A percentile compares a stretch with the other conserved stretches of the same genome.
phyloP scores from a whole-genome alignment of 78 protist species.

The Isochrysis galbana region DNA sequence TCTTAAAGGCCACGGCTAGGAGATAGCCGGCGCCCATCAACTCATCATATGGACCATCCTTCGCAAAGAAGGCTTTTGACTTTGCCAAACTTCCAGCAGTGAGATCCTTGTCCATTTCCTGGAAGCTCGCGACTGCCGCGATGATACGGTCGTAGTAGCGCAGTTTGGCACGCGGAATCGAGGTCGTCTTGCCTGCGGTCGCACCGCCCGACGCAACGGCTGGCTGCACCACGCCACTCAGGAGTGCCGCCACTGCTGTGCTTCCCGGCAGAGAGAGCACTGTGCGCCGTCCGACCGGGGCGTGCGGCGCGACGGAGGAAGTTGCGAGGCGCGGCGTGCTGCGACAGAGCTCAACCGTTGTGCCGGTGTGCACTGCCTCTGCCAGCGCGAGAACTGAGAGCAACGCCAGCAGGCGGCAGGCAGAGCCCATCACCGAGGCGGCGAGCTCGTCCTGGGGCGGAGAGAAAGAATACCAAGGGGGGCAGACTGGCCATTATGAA shows the following conservation, averaged over 20 bases:
- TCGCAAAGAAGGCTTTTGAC: not conserved
- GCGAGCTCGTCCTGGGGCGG: no score
- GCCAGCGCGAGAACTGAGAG: no score
- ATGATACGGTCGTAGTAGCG: not conserved
- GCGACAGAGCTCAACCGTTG: not conserved
- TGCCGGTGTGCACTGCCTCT: no score
- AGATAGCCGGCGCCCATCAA: not conserved
- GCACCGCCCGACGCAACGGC: not conserved
- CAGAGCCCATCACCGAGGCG: no score
- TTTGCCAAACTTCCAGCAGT: not conserved
- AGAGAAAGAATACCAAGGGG: no score
- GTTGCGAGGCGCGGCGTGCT: not conserved
- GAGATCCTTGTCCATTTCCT: not conserved
- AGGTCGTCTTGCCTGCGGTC: not conserved
- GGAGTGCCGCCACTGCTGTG: not conserved
- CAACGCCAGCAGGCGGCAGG: no score
- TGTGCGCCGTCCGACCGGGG: not conserved
- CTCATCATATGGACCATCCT: not conserved
- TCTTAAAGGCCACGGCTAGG: constrained; percentile 17
- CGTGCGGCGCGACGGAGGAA: not conserved
- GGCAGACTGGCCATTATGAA: no score
- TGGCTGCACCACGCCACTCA: not conserved
- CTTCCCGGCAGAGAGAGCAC: not conserved
- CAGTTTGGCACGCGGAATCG: not conserved
- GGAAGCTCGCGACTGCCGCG: not conserved